Percentiles rank a stretch among this genome's conserved stretches.
Evolutionary conservation across 78 protist genomes (phyloP).

Genomic region (Speleostelium caveatum): DNA sequence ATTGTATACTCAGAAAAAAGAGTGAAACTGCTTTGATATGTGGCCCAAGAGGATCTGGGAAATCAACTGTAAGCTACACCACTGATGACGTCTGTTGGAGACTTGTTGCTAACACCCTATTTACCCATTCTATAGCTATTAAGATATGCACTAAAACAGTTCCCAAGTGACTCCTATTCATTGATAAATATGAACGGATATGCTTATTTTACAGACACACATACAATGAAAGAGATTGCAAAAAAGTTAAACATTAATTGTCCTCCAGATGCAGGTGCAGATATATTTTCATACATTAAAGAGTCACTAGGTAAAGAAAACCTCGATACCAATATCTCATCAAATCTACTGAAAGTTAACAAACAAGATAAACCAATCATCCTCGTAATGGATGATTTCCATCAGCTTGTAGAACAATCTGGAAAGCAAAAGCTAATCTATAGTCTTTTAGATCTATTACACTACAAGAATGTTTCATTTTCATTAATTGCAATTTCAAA

Average conservation of each 20-base stretch:
- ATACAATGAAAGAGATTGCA: constrained; percentile 15
- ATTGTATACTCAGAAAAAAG: constrained; percentile 4
- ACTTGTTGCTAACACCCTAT: neutral
- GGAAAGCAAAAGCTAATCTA: constrained; percentile 33
- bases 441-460: constrained; percentile 43
- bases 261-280: neutral
- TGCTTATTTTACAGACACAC: constrained; percentile 11
- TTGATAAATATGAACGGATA: constrained; percentile 10
- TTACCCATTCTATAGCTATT: neutral
- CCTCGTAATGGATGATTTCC: constrained; percentile 37
- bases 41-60: constrained; percentile 33
- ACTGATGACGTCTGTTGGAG: neutral
- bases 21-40: constrained; percentile 17
- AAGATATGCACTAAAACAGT: constrained; percentile 6
- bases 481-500: constrained; percentile 30
- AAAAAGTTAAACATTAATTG: neutral
- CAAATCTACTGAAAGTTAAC: neutral
- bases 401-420: neutral
- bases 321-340: neutral
- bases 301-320: constrained; percentile 1
- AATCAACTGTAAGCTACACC: constrained; percentile 32
- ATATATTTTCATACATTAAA: constrained; percentile 12
- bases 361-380: constrained; percentile 16
- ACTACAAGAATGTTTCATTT: constrained; percentile 10
- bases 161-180: neutral